Evolutionary conservation across 2,329 filamentous ascomycete genomes (phyloP), one percentile per base, ranked within the genome.

Genomic region (Colletotrichum tabaci): DNA sequence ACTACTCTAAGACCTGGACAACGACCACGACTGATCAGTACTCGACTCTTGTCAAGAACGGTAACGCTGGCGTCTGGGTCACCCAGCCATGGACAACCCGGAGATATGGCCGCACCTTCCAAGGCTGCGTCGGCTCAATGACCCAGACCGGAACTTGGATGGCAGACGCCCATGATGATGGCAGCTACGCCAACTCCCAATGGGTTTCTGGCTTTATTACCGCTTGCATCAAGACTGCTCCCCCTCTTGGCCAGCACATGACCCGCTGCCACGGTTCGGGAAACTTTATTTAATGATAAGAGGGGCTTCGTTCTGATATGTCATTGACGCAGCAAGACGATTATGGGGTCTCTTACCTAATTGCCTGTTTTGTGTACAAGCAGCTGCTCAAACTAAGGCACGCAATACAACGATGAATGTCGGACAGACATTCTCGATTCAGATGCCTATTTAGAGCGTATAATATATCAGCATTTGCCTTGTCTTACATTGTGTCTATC

Each of bases 201-300:
- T 70, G 67, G 61, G 49, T 70, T 2, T 61, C 53, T 3, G 69
- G 69, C 7, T 46, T 30, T 1, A 68, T 72, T 6, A 60, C 53
- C 2, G 47, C 62, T 4, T 72, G 65, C 58, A 13, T 44, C 42
- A 66, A 66, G 64, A 46, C 60, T 47, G 46, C 44, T 1, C 26
- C 44, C 18, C 46, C 60, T 49, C 21, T 40, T 10, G 47, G 21
- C n/a, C 18, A 50, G n/a, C 18, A 23, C 47, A 4, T 67, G 18
- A 46, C 56, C 18, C 57, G 47, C 15, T 67, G 65, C 42, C 15
- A 52, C 13, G 64, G 64, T 9, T 18, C 23, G 1, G 64, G 64
- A 12, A 47, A 52, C 40, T 67, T 67, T 26, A 40, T 53, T 38
- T 61, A 12, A 61, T 23, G 18, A 49, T 23, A 2, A 23, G 21